Percentiles rank a stretch among this genome's conserved stretches.
These are phyloP conservation scores for Echites panduratus DNA, from an alignment of 257 asterid species.

Conservation along the genomic window DNA sequence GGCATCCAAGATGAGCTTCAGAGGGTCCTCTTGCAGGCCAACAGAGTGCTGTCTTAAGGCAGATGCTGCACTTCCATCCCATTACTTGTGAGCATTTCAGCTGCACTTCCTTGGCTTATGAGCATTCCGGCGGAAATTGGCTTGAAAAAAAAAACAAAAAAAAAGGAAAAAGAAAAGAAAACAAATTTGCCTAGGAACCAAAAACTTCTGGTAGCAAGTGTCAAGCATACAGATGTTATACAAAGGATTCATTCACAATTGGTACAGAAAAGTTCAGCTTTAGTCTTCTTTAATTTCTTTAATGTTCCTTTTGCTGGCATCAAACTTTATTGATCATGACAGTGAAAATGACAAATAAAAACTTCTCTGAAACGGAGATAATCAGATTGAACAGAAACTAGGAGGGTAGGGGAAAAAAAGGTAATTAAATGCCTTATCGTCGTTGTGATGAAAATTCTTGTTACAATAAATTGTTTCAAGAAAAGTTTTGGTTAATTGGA, in stretches of 20 bases:
- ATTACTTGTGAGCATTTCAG: too few species aligned
- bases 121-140: constrained; percentile 7
- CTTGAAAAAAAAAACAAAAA: neutral
- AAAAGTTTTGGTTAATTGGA: neutral
- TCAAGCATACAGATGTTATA: constrained; percentile 35
- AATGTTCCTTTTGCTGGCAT: neutral
- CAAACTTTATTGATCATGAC: neutral
- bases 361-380: neutral
- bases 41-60: constrained; percentile 29
- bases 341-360: constrained; percentile 3
- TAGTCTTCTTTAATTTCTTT: constrained; percentile 16
- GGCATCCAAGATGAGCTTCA: constrained; percentile 63
- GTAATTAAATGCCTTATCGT: neutral
- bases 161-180: constrained; percentile 1
- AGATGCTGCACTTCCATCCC: neutral
- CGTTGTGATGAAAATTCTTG: constrained; percentile 1
- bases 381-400: constrained; percentile 1
- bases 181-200: constrained; percentile 12
- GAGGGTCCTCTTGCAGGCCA: constrained; percentile 47
- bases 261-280: constrained; percentile 33
- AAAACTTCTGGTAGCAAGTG: constrained; percentile 8
- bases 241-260: constrained; percentile 34
- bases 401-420: neutral
- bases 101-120: neutral
- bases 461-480: constrained; percentile 3